phyloP scores from a whole-genome alignment of 495 filamentous ascomycete genomes.

The Haplographium delicatum region DNA sequence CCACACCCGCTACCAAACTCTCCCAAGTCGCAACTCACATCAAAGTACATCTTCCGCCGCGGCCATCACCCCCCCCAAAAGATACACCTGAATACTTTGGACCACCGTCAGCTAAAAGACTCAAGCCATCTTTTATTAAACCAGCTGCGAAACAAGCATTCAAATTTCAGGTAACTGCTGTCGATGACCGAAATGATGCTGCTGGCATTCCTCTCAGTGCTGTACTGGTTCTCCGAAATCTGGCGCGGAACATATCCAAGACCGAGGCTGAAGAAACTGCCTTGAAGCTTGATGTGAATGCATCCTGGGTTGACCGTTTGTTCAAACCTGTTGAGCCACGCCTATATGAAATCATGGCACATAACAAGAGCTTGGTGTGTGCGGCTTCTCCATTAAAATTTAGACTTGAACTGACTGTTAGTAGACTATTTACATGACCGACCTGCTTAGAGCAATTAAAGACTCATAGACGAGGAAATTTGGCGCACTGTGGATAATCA shows the following conservation, averaged over 20 bases:
- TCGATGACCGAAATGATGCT: slow-evolving; percentile 76
- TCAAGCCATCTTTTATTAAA: slow-evolving; percentile 42
- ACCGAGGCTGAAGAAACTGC: slow-evolving; percentile 48
- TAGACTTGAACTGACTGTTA: slow-evolving; percentile 1
- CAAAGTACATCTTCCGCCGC: slow-evolving; percentile 55
- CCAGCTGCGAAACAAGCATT: slow-evolving; percentile 49
- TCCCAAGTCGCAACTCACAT: slow-evolving; percentile 52
- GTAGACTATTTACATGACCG: not conserved
- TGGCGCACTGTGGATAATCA: not conserved
- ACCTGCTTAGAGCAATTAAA: not conserved
- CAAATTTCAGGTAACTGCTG: slow-evolving; percentile 56
- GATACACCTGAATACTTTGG: slow-evolving; percentile 23
- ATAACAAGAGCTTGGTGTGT: slow-evolving; percentile 45
- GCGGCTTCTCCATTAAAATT: slow-evolving; percentile 23
- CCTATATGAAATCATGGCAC: slow-evolving; percentile 48
- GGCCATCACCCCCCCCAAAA: slow-evolving; percentile 31
- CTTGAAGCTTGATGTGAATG: slow-evolving; percentile 39
- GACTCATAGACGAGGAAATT: not conserved
- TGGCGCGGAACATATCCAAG: slow-evolving; percentile 69
- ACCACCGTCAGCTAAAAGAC: slow-evolving; percentile 19
- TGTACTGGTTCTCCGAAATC: slow-evolving; percentile 80
- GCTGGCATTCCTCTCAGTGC: slow-evolving; percentile 81
- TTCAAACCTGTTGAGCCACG: slow-evolving; percentile 45
- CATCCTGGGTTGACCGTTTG: slow-evolving; percentile 33
- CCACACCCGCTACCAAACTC: slow-evolving; percentile 42